Evolutionary conservation across 2,329 filamentous ascomycete genomes (phyloP), one percentile per base, ranked within the genome.

Genomic region (Curvularia sp.): DNA sequence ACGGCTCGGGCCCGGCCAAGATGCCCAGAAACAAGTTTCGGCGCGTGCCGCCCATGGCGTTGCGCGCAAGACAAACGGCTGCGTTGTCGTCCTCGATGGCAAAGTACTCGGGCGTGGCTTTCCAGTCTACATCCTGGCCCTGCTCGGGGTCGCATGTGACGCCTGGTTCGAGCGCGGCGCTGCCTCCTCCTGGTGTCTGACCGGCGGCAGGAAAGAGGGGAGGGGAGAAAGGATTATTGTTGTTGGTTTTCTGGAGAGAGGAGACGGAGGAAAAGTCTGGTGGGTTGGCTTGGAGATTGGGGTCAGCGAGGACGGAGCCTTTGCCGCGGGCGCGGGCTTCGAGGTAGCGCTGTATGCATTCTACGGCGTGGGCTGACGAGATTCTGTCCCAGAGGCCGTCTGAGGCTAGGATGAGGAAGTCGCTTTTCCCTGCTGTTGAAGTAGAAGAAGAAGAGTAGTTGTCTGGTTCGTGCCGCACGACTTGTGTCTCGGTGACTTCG

Each of bases 331-430:
- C 71, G 49, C 74, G 71, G 34, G 76, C 74, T 23, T 77, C 77
- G 10, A 84, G 70, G 86, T 87, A 91, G 57, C 76, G 78, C 36
- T 80, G 79, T 0, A 88, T 83, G 28, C 87, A 80, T 21, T 82
- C 77, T 1, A 89, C 86, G 0, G 85, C 86, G 62, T 88, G 78
- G 42, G 83, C 79, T 60, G 77, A 87, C 10, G 80, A 81, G 21
- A 89, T 80, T 48, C 79, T 79, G 60, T 90, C 86, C 83, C 88
- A 92, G 1, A 91, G 70, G 0, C 89, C 88, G 64, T 91, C 88
- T 0, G 83, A 85, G 0, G 87, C 88, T 63, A 91, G 79, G 60
- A 91, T 87, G 50, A 90, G 72, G 66, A 91, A 91, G 49, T 84
- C 82, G 45, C 64, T 64, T 27, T 62, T 66, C 1, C 81, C 79